A percentile compares a stretch with the other conserved stretches of the same genome.
These are phyloP conservation scores for Capsicum rhomboideum DNA, from an alignment of 257 asterid genomes.

Conservation along the genomic window DNA sequence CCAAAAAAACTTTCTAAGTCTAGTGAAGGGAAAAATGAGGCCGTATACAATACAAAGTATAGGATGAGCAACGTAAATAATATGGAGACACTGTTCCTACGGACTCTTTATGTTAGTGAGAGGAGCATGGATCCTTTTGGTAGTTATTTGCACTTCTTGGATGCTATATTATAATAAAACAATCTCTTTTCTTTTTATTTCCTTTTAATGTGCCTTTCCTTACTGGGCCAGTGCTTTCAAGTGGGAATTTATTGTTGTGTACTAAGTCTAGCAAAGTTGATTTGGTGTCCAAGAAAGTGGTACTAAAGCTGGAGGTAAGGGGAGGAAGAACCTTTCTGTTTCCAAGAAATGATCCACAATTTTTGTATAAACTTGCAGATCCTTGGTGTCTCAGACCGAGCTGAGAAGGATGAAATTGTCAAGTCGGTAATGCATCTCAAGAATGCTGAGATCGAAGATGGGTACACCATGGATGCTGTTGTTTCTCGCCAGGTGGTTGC, in stretches of 20 bases:
- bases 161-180: not conserved
- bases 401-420: conserved; percentile 96
- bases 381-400: conserved; percentile 74
- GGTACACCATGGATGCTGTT: conserved; percentile 83
- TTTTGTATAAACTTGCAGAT: conserved; percentile 40
- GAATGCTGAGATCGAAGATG: conserved; percentile 89
- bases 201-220: not conserved
- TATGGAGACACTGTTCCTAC: not conserved
- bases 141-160: not conserved
- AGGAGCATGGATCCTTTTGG: not conserved
- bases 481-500: conserved; percentile 67
- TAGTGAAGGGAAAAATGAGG: not conserved
- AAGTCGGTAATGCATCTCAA: conserved; percentile 79
- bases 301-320: not conserved
- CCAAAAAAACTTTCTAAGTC: not conserved
- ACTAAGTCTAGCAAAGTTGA: not conserved
- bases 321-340: not conserved
- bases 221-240: not conserved
- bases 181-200: not conserved
- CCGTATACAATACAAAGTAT: not conserved
- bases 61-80: not conserved
- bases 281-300: not conserved
- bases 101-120: not conserved
- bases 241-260: not conserved
- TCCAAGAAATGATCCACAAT: not conserved